These are phyloP conservation scores for Petunia hybrid DNA, from an alignment of 305 asterid genomes.

Conservation along the genomic window DNA sequence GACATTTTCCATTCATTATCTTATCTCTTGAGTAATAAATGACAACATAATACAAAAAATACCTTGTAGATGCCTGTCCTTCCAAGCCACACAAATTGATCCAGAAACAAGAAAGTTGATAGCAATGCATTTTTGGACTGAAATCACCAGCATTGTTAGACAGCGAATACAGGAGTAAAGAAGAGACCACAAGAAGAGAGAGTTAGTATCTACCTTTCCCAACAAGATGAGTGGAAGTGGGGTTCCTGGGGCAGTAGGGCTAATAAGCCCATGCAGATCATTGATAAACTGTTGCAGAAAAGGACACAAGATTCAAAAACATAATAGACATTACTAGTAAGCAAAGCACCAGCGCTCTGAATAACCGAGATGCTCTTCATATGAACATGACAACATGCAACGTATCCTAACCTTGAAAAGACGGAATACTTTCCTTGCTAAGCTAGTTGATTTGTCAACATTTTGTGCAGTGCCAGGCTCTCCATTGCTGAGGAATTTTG, in stretches of 20 bases:
- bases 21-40: constrained; percentile 9
- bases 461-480: constrained; percentile 91
- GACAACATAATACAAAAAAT: neutral
- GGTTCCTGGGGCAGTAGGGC: constrained; percentile 86
- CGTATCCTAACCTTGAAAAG: constrained; percentile 76
- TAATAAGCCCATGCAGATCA: constrained; percentile 86
- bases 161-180: neutral
- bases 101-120: constrained; percentile 87
- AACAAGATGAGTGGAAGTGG: constrained; percentile 83
- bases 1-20: constrained; percentile 15
- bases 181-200: constrained; percentile 29
- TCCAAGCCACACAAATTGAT: constrained; percentile 94
- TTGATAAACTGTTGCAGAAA: constrained; percentile 71
- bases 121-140: constrained; percentile 93
- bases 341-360: neutral
- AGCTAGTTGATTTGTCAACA: constrained; percentile 86
- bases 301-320: constrained; percentile 34
- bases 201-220: constrained; percentile 74
- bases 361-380: neutral
- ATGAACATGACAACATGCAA: neutral
- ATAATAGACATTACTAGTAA: neutral
- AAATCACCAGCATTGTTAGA: constrained; percentile 34
- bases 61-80: constrained; percentile 97
- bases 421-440: constrained; percentile 97
- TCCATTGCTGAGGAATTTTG: constrained; percentile 88